Conservation (phyloP, 129 eudicot genomes). For the Artemisia argyi region DNA sequence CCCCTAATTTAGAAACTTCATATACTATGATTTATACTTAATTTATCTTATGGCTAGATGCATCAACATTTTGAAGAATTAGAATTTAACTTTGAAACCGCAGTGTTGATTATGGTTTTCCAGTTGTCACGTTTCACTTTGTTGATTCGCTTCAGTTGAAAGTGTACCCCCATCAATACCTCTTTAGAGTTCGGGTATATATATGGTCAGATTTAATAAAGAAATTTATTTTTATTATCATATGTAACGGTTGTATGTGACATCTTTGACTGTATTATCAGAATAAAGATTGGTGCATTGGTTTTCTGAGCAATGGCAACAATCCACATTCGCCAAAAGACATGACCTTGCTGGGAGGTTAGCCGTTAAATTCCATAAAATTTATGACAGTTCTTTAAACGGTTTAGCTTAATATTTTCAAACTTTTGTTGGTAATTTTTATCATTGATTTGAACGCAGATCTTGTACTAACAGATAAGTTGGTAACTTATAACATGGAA, state of each 20-base stretch:
- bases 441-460: conserved; percentile 42
- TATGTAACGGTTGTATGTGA: neutral
- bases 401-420: neutral
- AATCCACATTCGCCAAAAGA: conserved; percentile 62
- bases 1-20: neutral
- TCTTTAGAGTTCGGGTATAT: conserved; percentile 60
- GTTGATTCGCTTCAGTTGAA: conserved; percentile 49
- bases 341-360: conserved; percentile 79
- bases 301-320: conserved; percentile 67
- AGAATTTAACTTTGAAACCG: conserved; percentile 23
- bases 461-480: conserved; percentile 58
- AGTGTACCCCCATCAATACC: conserved; percentile 73
- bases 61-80: neutral
- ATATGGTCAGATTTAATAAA: conserved; percentile 1
- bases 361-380: conserved; percentile 9
- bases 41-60: no score
- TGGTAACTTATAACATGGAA: conserved; percentile 68
- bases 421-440: neutral
- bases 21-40: no score
- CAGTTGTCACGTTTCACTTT: conserved; percentile 65
- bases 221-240: neutral
- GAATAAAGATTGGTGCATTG: conserved; percentile 67
- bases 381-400: neutral
- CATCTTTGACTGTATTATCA: conserved; percentile 23
- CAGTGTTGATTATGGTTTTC: conserved; percentile 82